Base-by-base conservation (phyloP, 371 early-diverging fungal genomes). In the Mucor mucedo region DNA sequence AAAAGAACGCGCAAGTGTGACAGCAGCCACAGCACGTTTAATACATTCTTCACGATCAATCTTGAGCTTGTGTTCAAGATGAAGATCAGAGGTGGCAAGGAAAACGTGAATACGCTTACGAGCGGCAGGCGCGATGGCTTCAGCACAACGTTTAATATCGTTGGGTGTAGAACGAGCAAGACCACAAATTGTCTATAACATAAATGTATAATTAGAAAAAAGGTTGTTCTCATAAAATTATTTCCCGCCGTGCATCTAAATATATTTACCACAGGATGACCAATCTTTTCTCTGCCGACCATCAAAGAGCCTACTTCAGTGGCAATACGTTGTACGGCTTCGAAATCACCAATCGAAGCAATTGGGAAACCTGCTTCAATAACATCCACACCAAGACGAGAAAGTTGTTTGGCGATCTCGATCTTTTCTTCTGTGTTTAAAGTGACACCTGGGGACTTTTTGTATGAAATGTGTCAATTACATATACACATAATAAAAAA, bases 361-460 rank as follows among this genome's bases (percentile, higher is more conserved):
- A 95, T 86, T 0, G 97, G 97, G 71, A 96, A 97, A 9, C 97
- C 97, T 9, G 97, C 97, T 73, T 97, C 98, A 70, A 95, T 87
- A 5, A 97, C 89, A 75, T 97, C 94, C 47, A 97, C 96, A 61
- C 98, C 98, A 40, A 97, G 86, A 55, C 87, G 83, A 21, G 95
- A 93, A 27, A 97, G 84, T 75, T 93, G 91, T 64, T 87, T 88
- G 7, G 98, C 98, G 60, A 98, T 95, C 66, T 92, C 91, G 54
- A 98, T 82, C 82, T 98, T 98, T 80, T 98, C 98, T 39, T 89
- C 88, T 2, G 87, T 85, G 65, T 89, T 93, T 40, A 98, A 86
- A 57, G 95, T 97, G 35, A 96, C 96, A 66, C 98, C 97, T 6
- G 98, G 97, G 45, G 95, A 94, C 93, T 10, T 42, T 10, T 6